A percentile compares a stretch with the other conserved stretches of the same genome.
These are phyloP conservation scores for Lactarius hengduanensis DNA, from an alignment of 768 basidiomycete species.

Conservation along the genomic window DNA sequence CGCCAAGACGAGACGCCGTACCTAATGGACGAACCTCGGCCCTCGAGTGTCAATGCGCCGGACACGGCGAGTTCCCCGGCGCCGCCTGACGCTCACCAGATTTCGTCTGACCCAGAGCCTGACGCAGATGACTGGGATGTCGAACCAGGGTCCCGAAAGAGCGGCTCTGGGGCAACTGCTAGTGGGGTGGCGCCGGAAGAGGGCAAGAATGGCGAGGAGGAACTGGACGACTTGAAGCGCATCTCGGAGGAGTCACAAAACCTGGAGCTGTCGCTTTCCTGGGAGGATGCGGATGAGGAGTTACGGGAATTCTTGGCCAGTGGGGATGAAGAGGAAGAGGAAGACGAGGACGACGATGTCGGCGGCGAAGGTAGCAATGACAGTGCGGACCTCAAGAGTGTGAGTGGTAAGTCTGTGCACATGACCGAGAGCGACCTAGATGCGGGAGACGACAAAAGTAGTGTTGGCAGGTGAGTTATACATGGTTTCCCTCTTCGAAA, in stretches of 20 bases:
- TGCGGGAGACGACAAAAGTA: constrained; percentile 49
- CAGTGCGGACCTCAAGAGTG: constrained; percentile 24
- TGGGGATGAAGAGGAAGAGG: constrained; percentile 30
- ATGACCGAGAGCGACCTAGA: constrained; percentile 51
- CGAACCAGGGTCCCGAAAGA: constrained; percentile 34
- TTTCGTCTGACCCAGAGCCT: constrained; percentile 65
- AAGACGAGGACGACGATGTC: constrained; percentile 38
- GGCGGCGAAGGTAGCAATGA: constrained; percentile 40
- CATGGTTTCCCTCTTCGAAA: constrained; percentile 10
- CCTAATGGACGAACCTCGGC: constrained; percentile 57
- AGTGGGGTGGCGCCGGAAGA: constrained; percentile 27
- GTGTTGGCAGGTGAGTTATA: constrained; percentile 42
- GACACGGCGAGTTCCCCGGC: constrained; percentile 42
- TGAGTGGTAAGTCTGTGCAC: constrained; percentile 26
- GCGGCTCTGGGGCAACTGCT: constrained; percentile 26
- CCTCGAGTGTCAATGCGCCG: constrained; percentile 37
- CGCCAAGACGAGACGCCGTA: constrained; percentile 78
- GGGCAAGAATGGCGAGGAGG: constrained; percentile 25
- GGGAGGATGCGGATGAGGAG: constrained; percentile 28
- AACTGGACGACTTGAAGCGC: constrained; percentile 26
- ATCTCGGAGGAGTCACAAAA: constrained; percentile 21
- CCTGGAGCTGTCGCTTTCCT: constrained; percentile 22
- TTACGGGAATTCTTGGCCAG: constrained; percentile 29
- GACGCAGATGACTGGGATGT: constrained; percentile 69
- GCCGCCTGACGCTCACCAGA: constrained; percentile 48